phyloP scores from a whole-genome alignment of 2,329 filamentous ascomycete genomes.

The Fusarium odoratissimum region DNA sequence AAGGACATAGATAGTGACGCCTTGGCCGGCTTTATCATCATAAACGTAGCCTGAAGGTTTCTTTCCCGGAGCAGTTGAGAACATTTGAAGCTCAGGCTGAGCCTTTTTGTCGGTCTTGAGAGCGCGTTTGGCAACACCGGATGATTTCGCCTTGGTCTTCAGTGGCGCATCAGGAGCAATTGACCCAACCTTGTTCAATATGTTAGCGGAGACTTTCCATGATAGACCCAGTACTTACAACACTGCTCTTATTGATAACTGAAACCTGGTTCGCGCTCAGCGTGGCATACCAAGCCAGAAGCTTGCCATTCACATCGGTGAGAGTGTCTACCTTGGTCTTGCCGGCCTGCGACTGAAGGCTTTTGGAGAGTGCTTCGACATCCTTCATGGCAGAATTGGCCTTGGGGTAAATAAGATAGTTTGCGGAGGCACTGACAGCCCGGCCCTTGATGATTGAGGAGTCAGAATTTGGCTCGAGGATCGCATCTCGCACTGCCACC shows the following conservation, averaged over 20 bases:
- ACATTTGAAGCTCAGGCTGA: background rate
- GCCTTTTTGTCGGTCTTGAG: background rate
- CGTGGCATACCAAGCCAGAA: background rate
- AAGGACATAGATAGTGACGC: background rate
- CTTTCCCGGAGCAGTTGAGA: background rate
- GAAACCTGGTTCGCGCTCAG: background rate
- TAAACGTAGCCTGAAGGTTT: background rate
- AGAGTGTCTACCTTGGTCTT: background rate
- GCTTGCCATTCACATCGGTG: background rate
- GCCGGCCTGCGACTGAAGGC: background rate
- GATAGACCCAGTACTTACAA: background rate
- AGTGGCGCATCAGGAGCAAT: background rate
- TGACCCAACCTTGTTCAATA: accelerated
- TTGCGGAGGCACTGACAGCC: background rate
- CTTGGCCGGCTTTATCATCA: background rate
- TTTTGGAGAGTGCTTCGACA: background rate
- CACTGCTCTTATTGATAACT: accelerated
- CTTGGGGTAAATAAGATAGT: background rate
- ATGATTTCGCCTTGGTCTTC: accelerated
- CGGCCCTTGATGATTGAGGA: background rate
- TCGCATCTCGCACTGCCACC: background rate
- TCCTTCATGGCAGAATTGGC: background rate
- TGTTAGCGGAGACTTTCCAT: accelerated
- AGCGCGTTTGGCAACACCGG: background rate
- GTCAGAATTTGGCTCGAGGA: background rate